These are phyloP conservation scores for Kwoniella dendrophila DNA, from an alignment of 768 basidiomycete genomes.

Conservation along the genomic window DNA sequence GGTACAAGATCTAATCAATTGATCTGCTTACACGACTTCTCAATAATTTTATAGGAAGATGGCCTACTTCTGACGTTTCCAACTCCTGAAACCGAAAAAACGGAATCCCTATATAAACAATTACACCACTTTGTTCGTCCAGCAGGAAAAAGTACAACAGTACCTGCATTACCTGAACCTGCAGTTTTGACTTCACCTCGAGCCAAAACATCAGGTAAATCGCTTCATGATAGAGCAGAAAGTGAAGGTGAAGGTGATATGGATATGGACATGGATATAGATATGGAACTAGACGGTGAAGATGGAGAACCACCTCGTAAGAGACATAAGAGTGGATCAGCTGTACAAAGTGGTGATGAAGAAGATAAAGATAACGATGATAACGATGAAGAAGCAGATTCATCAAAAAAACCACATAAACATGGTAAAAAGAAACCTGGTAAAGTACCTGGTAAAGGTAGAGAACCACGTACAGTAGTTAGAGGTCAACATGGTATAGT, in stretches of 20 bases:
- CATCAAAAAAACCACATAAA: conserved; percentile 17
- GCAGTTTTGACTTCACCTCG: conserved; percentile 32
- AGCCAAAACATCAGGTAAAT: conserved; percentile 18
- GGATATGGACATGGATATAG: neutral
- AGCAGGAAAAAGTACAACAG: conserved; percentile 41
- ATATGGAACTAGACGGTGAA: neutral
- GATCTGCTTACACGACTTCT: neutral
- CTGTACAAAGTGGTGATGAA: conserved; percentile 16
- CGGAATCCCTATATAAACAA: conserved; percentile 33
- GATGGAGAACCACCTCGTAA: conserved; percentile 12
- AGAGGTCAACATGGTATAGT: conserved; percentile 40
- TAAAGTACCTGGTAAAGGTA: conserved; percentile 37
- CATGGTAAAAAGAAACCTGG: conserved; percentile 42
- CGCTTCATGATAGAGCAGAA: neutral
- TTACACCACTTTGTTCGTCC: conserved; percentile 37
- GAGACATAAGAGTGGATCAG: conserved; percentile 14
- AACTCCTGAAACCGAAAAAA: conserved; percentile 35
- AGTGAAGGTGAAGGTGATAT: conserved; percentile 1
- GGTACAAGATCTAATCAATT: too few species aligned
- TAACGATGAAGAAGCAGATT: conserved; percentile 26
- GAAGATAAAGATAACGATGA: conserved; percentile 11
- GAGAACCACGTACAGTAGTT: conserved; percentile 42
- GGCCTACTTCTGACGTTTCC: conserved; percentile 64
- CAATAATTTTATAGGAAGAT: conserved; percentile 63
- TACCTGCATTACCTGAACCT: conserved; percentile 30